A percentile compares a stretch with the other conserved stretches of the same genome.
phyloP scores from a whole-genome alignment of 2,329 filamentous ascomycete species.

The Trichoderma lentiforme region DNA sequence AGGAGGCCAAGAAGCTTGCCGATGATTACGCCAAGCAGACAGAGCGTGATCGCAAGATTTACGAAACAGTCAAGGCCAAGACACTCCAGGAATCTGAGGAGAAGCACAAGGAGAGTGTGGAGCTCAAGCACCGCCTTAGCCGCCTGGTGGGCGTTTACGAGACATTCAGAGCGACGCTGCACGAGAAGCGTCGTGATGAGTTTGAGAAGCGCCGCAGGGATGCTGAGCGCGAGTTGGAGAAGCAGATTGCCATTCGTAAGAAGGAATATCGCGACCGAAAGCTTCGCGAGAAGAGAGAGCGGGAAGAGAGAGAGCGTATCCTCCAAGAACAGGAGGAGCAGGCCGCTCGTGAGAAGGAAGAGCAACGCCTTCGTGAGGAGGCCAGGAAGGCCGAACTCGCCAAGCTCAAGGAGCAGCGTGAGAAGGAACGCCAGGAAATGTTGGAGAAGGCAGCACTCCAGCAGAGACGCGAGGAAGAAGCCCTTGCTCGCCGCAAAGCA shows the following conservation, averaged over 20 bases:
- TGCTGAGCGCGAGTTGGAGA: slow-evolving; percentile 89
- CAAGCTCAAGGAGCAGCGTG: slow-evolving; percentile 63
- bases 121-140: slow-evolving; percentile 87
- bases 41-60: slow-evolving; percentile 71
- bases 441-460: slow-evolving; percentile 66
- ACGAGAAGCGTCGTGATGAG: slow-evolving; percentile 85
- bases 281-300: slow-evolving; percentile 77
- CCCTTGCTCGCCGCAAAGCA: slow-evolving; percentile 68
- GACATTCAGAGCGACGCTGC: slow-evolving; percentile 74
- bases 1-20: slow-evolving; percentile 87
- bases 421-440: slow-evolving; percentile 65
- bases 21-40: slow-evolving; percentile 83
- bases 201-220: slow-evolving; percentile 92
- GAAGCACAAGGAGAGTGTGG: slow-evolving; percentile 89
- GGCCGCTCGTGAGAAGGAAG: slow-evolving; percentile 75
- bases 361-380: slow-evolving; percentile 75
- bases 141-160: slow-evolving; percentile 84
- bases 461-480: slow-evolving; percentile 82
- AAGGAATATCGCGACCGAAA: slow-evolving; percentile 84
- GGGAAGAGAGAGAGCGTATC: slow-evolving; percentile 76
- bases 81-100: slow-evolving; percentile 75
- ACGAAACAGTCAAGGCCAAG: slow-evolving; percentile 74
- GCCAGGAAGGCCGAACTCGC: slow-evolving; percentile 70
- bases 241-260: slow-evolving; percentile 81
- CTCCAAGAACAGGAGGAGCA: slow-evolving; percentile 84